phyloP scores from a whole-genome alignment of 2,329 filamentous ascomycete species.

The Penicillium sp. region DNA sequence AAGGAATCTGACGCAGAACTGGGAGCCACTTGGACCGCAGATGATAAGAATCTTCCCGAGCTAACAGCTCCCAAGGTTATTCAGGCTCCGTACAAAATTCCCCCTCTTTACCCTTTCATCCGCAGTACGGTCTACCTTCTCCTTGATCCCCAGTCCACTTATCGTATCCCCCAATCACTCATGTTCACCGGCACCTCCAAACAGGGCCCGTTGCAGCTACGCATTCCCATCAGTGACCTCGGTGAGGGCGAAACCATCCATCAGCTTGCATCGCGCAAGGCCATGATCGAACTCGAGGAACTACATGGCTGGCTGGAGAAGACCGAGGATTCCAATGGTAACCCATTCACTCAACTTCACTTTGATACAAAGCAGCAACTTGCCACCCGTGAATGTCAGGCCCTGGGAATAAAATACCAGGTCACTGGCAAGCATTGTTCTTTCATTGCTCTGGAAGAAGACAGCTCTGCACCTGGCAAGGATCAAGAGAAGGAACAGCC shows the following conservation, averaged over 20 bases:
- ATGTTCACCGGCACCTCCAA: conserved; percentile 57
- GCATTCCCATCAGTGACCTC: conserved; percentile 60
- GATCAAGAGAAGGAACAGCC: background rate
- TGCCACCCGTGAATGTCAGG: conserved; percentile 64
- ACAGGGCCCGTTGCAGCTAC: conserved; percentile 60
- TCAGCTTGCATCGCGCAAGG: conserved; percentile 67
- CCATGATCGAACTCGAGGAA: conserved; percentile 67
- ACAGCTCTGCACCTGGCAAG: background rate
- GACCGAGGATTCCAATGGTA: conserved; percentile 47
- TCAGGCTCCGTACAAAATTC: conserved; percentile 63
- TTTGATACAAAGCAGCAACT: conserved; percentile 57
- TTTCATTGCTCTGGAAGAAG: conserved; percentile 64
- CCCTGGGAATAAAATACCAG: conserved; percentile 64
- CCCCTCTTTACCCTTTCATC: conserved; percentile 65
- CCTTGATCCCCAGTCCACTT: conserved; percentile 52
- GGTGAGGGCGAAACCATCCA: conserved; percentile 59
- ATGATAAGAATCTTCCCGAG: conserved; percentile 44
- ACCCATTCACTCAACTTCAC: conserved; percentile 48
- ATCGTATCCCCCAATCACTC: conserved; percentile 54
- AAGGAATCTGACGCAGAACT: conserved; percentile 43
- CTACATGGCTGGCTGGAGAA: conserved; percentile 64
- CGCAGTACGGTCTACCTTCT: conserved; percentile 66
- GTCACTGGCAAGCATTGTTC: conserved; percentile 69
- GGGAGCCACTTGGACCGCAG: conserved; percentile 41
- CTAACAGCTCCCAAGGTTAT: conserved; percentile 57